A percentile compares a stretch with the other conserved stretches of the same genome.
These are phyloP conservation scores for Gossypium turneri DNA, from an alignment of 345 rosid species.

Conservation along the genomic window DNA sequence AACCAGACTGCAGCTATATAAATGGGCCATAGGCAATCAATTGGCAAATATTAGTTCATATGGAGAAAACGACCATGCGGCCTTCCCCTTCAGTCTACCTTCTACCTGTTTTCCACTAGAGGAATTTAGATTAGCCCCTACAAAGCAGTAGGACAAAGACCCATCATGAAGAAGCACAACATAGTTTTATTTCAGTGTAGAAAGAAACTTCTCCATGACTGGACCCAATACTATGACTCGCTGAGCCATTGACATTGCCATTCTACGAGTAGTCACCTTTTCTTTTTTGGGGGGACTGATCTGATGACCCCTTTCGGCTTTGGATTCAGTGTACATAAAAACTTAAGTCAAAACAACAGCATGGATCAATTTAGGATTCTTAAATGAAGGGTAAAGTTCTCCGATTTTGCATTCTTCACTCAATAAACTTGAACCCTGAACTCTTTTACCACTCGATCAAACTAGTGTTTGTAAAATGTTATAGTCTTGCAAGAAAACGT, in stretches of 20 bases:
- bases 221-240: background rate
- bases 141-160: slow-evolving; percentile 13
- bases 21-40: no score
- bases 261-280: background rate
- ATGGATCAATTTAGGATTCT: background rate
- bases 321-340: background rate
- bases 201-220: background rate
- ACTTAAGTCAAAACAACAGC: background rate
- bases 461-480: no score
- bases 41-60: no score
- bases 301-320: background rate
- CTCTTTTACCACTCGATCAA: no score
- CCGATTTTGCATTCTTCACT: no score
- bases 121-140: background rate
- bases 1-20: no score
- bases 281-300: background rate
- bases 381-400: no score
- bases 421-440: no score
- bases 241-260: background rate
- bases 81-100: background rate
- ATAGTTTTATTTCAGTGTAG: background rate
- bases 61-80: background rate
- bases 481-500: no score
- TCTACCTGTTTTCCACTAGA: background rate
- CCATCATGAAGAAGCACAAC: background rate